Conservation (phyloP, 257 asterid genomes). For the Fraxinus anomala region DNA sequence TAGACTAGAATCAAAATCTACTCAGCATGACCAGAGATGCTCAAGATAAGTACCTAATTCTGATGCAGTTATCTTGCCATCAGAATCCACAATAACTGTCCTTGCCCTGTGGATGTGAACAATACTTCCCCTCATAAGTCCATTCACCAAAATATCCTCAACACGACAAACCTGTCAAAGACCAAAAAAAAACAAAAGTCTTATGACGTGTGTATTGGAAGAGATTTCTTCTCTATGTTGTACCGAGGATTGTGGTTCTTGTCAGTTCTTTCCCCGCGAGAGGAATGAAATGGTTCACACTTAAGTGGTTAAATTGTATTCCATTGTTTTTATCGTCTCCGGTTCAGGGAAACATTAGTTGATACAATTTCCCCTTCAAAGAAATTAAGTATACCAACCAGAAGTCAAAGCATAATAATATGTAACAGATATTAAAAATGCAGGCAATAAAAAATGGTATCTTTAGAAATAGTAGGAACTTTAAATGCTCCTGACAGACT, state of each 20-base stretch:
- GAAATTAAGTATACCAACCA: constrained; percentile 1
- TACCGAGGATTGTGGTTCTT: too few relatives aligned
- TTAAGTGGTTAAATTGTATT: too few relatives aligned
- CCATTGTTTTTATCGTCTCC: too few relatives aligned
- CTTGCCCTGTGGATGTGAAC: constrained; percentile 95
- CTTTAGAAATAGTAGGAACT: constrained; percentile 13
- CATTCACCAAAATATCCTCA: constrained; percentile 83
- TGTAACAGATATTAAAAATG: constrained; percentile 8
- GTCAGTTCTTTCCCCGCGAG: too few relatives aligned
- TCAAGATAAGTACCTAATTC: constrained; percentile 60
- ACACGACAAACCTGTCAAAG: constrained; percentile 84
- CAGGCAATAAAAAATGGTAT: neutral
- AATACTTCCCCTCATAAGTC: constrained; percentile 82
- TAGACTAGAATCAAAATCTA: constrained; percentile 21
- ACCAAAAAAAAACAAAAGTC: constrained; percentile 17
- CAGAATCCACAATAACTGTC: constrained; percentile 69
- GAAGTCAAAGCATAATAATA: constrained; percentile 15
- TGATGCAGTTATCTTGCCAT: constrained; percentile 86
- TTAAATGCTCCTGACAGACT: constrained; percentile 1
- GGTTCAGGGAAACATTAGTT: too few relatives aligned
- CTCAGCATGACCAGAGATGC: constrained; percentile 17
- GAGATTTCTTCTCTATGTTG: too few relatives aligned
- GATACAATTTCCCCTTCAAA: too few relatives aligned
- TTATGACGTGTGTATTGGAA: constrained; percentile 1
- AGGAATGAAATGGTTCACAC: too few relatives aligned